Conservation (phyloP, 139 green algal genomes). For the Asterochloris sp. region DNA sequence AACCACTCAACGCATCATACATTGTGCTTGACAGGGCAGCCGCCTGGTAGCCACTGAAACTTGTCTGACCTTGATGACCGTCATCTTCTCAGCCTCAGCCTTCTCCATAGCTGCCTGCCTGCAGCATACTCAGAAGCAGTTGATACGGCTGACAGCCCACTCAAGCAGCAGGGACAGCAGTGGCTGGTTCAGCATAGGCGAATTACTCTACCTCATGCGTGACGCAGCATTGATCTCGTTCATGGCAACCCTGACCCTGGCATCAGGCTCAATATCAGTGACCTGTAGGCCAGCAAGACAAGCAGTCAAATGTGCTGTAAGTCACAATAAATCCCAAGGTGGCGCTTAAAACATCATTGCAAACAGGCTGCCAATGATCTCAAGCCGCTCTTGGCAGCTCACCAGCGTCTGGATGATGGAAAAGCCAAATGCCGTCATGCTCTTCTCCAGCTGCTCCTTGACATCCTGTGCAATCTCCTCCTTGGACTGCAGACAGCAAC, state of each 20-base stretch:
- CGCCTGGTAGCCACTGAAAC: neutral
- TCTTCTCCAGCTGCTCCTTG: slow-evolving; percentile 58
- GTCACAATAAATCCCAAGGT: no score
- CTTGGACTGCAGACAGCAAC: slow-evolving; percentile 50
- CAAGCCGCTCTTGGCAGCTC: slow-evolving; percentile 21
- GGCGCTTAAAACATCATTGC: neutral
- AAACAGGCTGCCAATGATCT: neutral
- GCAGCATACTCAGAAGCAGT: neutral
- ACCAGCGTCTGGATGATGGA: slow-evolving; percentile 85
- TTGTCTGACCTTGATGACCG: slow-evolving; percentile 63
- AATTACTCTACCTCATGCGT: slow-evolving; percentile 30
- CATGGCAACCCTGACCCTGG: slow-evolving; percentile 66
- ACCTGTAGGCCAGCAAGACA: slow-evolving; percentile 6
- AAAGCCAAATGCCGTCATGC: slow-evolving; percentile 83
- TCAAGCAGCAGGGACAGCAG: neutral
- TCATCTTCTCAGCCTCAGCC: slow-evolving; percentile 80
- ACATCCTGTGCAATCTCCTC: slow-evolving; percentile 83
- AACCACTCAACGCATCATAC: no score
- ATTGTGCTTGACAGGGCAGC: no score
- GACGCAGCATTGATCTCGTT: slow-evolving; percentile 87
- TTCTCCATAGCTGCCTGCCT: slow-evolving; percentile 67
- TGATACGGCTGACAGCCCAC: neutral
- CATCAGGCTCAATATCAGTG: slow-evolving; percentile 77
- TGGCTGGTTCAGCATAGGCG: neutral
- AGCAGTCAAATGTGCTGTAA: no score